A percentile compares a stretch with the other conserved stretches of the same genome.
Conservation (phyloP, 352 stramenopile genomes). For the Phytophthora melonis region DNA sequence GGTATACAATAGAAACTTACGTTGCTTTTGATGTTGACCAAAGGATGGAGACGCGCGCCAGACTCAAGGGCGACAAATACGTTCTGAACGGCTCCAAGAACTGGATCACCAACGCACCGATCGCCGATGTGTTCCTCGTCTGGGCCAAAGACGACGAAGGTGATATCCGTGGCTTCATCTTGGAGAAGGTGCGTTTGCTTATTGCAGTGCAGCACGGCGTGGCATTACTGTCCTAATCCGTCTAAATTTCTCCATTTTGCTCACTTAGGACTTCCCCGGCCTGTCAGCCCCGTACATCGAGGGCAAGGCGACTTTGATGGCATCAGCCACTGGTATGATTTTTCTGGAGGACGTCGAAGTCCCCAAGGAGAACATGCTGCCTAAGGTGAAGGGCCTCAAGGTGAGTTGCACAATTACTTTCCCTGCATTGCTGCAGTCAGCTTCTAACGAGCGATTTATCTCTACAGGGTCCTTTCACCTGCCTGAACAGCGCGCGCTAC, state of each 20-base stretch:
- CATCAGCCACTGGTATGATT: slow-evolving; percentile 97
- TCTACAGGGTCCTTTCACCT: slow-evolving; percentile 95
- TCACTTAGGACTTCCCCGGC: slow-evolving; percentile 86
- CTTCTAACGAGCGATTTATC: neutral
- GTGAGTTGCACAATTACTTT: slow-evolving; percentile 21
- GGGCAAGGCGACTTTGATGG: slow-evolving; percentile 96
- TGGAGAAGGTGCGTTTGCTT: slow-evolving; percentile 85
- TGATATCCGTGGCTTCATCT: slow-evolving; percentile 95
- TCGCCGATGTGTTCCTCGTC: slow-evolving; percentile 97
- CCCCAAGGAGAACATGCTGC: slow-evolving; percentile 94
- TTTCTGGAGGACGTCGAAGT: slow-evolving; percentile 98
- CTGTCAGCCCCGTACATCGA: slow-evolving; percentile 96
- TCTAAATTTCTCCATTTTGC: neutral
- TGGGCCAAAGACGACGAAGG: slow-evolving; percentile 97
- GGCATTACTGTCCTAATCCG: neutral
- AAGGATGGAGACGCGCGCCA: slow-evolving; percentile 96
- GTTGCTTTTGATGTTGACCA: neutral
- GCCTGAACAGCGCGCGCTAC: slow-evolving; percentile 97
- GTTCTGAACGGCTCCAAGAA: slow-evolving; percentile 96
- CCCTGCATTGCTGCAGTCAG: neutral
- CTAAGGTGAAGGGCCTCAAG: slow-evolving; percentile 89
- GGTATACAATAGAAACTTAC: slow-evolving; percentile 8
- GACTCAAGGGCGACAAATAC: slow-evolving; percentile 91
- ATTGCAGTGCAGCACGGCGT: neutral
- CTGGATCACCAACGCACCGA: slow-evolving; percentile 98